Evolutionary conservation across 2,329 filamentous ascomycete genomes (phyloP).

Genomic region (Penicillium sp.): DNA sequence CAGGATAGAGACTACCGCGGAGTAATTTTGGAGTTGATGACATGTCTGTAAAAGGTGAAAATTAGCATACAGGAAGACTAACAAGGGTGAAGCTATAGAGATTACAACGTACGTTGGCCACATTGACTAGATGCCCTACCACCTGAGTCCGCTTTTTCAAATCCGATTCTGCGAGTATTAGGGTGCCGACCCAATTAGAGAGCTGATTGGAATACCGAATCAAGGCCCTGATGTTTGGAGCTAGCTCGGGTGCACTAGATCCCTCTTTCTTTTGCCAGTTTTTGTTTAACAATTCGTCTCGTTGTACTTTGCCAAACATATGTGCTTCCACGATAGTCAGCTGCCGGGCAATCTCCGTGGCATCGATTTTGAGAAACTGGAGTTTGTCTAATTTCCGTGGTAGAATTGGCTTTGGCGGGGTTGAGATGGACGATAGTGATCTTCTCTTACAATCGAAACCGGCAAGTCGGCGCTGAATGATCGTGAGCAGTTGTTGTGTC

Average conservation of each 20-base stretch:
- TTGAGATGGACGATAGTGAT: slow-evolving; percentile 64
- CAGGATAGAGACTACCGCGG: slow-evolving; percentile 72
- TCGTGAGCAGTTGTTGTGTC: slow-evolving; percentile 72
- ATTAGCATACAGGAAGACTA: too few relatives aligned
- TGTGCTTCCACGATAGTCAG: slow-evolving; percentile 90
- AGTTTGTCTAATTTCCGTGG: slow-evolving; percentile 94
- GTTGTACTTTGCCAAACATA: slow-evolving; percentile 86
- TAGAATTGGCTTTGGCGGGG: slow-evolving; percentile 79
- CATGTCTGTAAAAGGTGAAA: too few relatives aligned
- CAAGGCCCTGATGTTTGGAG: slow-evolving; percentile 85
- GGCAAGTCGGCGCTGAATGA: slow-evolving; percentile 77
- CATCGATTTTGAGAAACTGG: slow-evolving; percentile 60
- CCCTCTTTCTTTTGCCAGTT: slow-evolving; percentile 85
- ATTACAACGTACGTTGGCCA: too few relatives aligned
- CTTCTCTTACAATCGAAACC: slow-evolving; percentile 64
- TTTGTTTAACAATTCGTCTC: slow-evolving; percentile 89
- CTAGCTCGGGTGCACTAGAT: slow-evolving; percentile 62
- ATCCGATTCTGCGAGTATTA: too few relatives aligned
- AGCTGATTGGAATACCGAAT: slow-evolving; percentile 95
- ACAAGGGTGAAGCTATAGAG: too few relatives aligned
- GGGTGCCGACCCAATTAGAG: slow-evolving; percentile 84
- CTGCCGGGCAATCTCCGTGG: slow-evolving; percentile 87
- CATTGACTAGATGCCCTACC: too few relatives aligned
- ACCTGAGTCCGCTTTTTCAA: too few relatives aligned
- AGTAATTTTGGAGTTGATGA: too few relatives aligned